Conservation (phyloP, 2,329 filamentous ascomycete genomes). For the Sporothrix phasma region DNA sequence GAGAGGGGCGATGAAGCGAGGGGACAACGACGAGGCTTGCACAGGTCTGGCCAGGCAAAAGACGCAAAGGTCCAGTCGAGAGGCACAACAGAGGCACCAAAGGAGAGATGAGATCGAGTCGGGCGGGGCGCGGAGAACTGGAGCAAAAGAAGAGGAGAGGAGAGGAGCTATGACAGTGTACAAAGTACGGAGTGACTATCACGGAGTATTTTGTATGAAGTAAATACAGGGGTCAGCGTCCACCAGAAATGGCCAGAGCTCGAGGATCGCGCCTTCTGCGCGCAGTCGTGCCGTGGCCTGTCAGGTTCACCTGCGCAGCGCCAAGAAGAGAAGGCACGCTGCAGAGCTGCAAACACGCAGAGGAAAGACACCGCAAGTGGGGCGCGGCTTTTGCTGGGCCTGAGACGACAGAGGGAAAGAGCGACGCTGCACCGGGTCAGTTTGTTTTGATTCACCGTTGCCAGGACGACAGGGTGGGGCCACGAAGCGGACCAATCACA, state of each 20-base stretch:
- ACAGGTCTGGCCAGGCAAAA: neutral
- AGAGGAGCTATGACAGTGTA: too few relatives aligned
- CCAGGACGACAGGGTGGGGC: neutral
- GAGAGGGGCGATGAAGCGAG: neutral
- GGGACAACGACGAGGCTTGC: neutral
- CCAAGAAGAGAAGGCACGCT: neutral
- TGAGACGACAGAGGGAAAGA: conserved; percentile 1
- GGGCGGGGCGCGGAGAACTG: conserved; percentile 1
- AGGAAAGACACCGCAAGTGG: neutral
- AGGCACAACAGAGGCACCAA: neutral
- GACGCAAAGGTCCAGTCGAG: too few relatives aligned
- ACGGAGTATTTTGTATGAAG: too few relatives aligned
- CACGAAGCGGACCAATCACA: conserved; percentile 2
- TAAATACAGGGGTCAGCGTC: neutral
- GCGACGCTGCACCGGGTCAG: neutral
- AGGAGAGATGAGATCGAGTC: neutral
- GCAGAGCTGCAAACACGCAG: neutral
- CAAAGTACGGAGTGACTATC: too few relatives aligned
- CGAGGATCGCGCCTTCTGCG: conserved; percentile 2
- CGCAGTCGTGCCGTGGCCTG: neutral
- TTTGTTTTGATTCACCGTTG: conserved; percentile 13
- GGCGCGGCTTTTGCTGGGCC: conserved; percentile 1
- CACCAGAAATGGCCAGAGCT: neutral
- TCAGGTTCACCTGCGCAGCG: neutral
- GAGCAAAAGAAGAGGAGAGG: neutral